A percentile compares a stretch with the other conserved stretches of the same genome.
These are phyloP conservation scores for Gleditsia sinensis DNA, from an alignment of 306 rosid genomes.

Conservation along the genomic window DNA sequence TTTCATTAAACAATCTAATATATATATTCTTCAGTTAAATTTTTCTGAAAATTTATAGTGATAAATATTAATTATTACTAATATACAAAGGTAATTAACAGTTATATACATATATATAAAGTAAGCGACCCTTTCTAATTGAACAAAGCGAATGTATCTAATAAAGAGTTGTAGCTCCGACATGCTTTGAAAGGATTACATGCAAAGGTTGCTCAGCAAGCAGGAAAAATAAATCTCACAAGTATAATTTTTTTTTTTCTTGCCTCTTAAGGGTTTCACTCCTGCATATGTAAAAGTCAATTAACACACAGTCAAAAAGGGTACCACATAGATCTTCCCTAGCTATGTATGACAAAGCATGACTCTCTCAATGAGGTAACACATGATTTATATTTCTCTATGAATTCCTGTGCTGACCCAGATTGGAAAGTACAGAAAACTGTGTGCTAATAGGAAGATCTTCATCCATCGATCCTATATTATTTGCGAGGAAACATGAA, in stretches of 20 bases:
- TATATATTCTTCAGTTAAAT: too few species aligned
- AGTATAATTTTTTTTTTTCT: too few species aligned
- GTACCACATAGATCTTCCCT: neutral
- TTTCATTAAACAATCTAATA: too few species aligned
- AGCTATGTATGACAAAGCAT: neutral
- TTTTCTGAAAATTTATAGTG: too few species aligned
- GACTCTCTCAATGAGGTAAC: constrained; percentile 6
- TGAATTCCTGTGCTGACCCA: neutral
- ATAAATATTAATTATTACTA: too few species aligned
- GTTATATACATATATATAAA: too few species aligned
- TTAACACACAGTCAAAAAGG: neutral
- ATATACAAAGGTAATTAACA: too few species aligned
- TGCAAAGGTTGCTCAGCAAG: neutral
- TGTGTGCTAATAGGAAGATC: neutral
- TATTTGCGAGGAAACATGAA: constrained; percentile 42
- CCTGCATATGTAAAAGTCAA: neutral
- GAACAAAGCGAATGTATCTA: too few species aligned
- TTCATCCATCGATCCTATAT: neutral
- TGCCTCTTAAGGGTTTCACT: neutral
- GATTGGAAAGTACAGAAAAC: neutral
- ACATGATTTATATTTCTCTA: neutral
- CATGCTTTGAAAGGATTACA: constrained; percentile 14
- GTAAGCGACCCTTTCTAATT: too few species aligned
- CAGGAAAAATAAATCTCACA: too few species aligned
- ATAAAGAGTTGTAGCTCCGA: neutral